Evolutionary conservation across 768 basidiomycete genomes (phyloP).

Genomic region (Russula earlei): DNA sequence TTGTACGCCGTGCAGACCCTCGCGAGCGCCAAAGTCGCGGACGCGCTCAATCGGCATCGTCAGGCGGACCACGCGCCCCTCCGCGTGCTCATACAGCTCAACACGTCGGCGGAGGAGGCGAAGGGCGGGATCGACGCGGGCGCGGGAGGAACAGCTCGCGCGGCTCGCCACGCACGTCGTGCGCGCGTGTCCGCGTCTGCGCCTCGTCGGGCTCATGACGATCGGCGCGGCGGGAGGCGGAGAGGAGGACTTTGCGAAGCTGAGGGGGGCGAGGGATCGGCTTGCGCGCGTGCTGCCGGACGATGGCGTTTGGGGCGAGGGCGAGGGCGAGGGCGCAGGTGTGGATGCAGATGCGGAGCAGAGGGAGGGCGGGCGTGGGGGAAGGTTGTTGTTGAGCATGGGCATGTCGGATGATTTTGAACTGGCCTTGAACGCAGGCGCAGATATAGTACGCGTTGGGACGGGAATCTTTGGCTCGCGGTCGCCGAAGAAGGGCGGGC

Average conservation of each 20-base stretch:
- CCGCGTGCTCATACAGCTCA: constrained; percentile 84
- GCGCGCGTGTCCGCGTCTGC: constrained; percentile 60
- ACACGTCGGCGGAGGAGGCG: constrained; percentile 85
- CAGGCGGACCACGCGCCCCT: constrained; percentile 49
- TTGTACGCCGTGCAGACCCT: constrained; percentile 82
- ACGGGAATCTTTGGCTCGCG: constrained; percentile 42
- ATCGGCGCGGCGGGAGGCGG: constrained; percentile 63
- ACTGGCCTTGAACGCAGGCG: constrained; percentile 72
- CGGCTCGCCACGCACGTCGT: constrained; percentile 66
- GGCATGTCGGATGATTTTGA: constrained; percentile 97
- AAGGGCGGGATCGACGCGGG: constrained; percentile 66
- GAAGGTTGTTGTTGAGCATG: constrained; percentile 68
- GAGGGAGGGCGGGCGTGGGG: constrained; percentile 31
- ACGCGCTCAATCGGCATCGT: constrained; percentile 66
- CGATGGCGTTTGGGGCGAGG: constrained; percentile 20
- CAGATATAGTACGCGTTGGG: constrained; percentile 84
- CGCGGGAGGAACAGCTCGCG: constrained; percentile 31
- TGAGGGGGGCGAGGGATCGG: constrained; percentile 54
- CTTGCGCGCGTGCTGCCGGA: constrained; percentile 39
- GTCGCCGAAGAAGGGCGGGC: constrained; percentile 10
- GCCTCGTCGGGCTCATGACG: constrained; percentile 88
- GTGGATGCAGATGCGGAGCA: neutral
- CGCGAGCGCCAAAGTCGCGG: constrained; percentile 71
- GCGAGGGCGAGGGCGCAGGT: constrained; percentile 9
- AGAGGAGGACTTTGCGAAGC: constrained; percentile 66